Base-by-base conservation (phyloP, 176 grass and related monocot species). In the Triticum urartu region DNA sequence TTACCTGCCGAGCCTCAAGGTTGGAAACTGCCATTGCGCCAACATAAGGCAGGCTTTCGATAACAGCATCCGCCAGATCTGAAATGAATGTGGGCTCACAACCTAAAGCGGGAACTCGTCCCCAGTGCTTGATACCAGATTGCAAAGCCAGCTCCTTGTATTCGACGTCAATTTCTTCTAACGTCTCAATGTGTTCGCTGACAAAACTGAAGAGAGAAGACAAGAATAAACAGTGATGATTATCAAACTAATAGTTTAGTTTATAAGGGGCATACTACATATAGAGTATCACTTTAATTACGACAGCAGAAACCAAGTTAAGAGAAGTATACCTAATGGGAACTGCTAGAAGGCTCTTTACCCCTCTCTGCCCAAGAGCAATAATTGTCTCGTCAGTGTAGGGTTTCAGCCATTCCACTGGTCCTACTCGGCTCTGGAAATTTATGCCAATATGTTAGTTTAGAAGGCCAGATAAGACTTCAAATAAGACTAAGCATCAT, bases 81-180 rank as follows among this genome's bases (percentile, higher is more conserved):
- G 86, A 91, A 92, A 95, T 95, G 56, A 95, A 95, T 75, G 86
- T 95, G 11, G 93, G 93, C 52, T 95, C 91, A 68, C 90, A 91
- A 76, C 91, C 93, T 84, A 92, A 91, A 63, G 97, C 97, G 73
- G 97, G 97, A 82, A 99, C 74, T 77, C 74, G 89, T 28, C 97
- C 93, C 97, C 97, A 99, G 65, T 92, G 91, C 76, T 93, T 58
- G 75, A 98, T 96, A 73, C 97, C 97, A 34, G 97, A 98, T 90
- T 94, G 79, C 72, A 99, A 80, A 70, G 97, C 97, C 87, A 99
- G 92, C 61, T 96, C 94, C 83, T 77, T 77, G 47, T 77, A 77
- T 68, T 99, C 97, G 56, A 99, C 97, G 78, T 99, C 97, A 39
- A 99, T 99, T 91, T 99, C 97, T 91, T 99, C 97, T 68, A 99